Evolutionary conservation across 148 eudicot genomes (phyloP), one percentile per base, ranked within the genome.

Genomic region (Fallopia convolvulus): DNA sequence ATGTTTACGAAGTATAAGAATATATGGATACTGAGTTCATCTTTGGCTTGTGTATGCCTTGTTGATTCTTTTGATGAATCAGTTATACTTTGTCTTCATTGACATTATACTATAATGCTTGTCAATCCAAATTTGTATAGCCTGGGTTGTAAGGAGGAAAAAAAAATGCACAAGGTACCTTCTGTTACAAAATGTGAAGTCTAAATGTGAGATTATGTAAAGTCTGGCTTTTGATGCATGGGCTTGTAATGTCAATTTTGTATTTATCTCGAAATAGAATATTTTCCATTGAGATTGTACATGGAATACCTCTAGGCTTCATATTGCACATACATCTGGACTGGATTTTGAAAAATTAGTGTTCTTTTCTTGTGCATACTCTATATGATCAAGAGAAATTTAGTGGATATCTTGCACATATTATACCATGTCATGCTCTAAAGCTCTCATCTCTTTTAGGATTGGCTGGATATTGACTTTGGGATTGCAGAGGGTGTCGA

Each of bases 391-490:
- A 32, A 65, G 70, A 33, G 21, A 6, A 58, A 20, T 8, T 9
- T 8, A 50, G 56, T 77, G 78, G 32, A 11, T 46, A 6, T 36
- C 18, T 63, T 6, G 65, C 40, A 70, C 33, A 30, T 14, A 60
- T 49, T 74, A 36, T 71, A 72, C 21, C 21, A 65, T 86, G 74
- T 56, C 46, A 75, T 50, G 14, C 14, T 82, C 32, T 33, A 42
- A 52, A 75, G 42, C 79, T 81, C 68, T 2, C 75, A 44, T 74
- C n/a, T 77, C 76, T 70, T 77, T 80, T 89, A 94, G 98, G 98
- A 94, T 85, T 94, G 98, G 98, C 80, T 94, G 87, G 98, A 94
- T 84, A 94, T 94, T 76, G 97, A 94, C 79, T 94, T 94, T 77
- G 98, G 97, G 77, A 87, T 94, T 74, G 86, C 98, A 41, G 95